Evolutionary conservation across 2,329 filamentous ascomycete species (phyloP).

Genomic region (Hymenoscyphus fructigenus): DNA sequence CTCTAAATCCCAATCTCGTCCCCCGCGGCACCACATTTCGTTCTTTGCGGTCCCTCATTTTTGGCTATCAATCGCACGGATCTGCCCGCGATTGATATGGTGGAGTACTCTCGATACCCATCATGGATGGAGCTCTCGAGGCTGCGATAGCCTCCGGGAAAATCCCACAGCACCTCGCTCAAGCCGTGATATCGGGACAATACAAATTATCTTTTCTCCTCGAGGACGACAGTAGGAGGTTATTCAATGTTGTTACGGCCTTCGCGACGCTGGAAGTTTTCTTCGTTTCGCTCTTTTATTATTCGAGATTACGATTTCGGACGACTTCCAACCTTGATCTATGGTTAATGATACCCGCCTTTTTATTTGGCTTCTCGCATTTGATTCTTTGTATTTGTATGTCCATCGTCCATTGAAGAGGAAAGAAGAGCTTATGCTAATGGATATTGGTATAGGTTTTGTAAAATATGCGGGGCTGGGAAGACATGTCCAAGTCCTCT

Average conservation of each 20-base stretch:
- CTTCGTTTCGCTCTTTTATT: constrained; percentile 7
- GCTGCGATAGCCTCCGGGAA: background rate
- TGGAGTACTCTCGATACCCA: background rate
- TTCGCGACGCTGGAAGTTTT: background rate
- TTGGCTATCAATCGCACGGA: background rate
- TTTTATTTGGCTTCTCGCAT: background rate
- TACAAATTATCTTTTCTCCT: background rate
- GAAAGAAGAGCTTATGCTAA: background rate
- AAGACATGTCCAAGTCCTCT: background rate
- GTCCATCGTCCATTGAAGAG: background rate
- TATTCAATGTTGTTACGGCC: background rate
- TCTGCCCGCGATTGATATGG: background rate
- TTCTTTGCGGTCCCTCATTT: background rate
- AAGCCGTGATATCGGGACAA: background rate
- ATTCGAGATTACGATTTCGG: constrained; percentile 3
- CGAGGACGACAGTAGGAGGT: background rate
- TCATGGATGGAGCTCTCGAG: constrained; percentile 1
- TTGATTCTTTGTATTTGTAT: background rate
- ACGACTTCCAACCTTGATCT: background rate
- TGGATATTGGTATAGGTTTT: background rate
- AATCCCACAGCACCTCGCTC: background rate
- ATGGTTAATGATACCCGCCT: constrained; percentile 7
- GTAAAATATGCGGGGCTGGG: background rate
- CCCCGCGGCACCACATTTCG: too few relatives aligned
- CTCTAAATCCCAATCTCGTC: too few relatives aligned